phyloP scores from a whole-genome alignment of 164 flowering plant species.

The Vitis labrusca region DNA sequence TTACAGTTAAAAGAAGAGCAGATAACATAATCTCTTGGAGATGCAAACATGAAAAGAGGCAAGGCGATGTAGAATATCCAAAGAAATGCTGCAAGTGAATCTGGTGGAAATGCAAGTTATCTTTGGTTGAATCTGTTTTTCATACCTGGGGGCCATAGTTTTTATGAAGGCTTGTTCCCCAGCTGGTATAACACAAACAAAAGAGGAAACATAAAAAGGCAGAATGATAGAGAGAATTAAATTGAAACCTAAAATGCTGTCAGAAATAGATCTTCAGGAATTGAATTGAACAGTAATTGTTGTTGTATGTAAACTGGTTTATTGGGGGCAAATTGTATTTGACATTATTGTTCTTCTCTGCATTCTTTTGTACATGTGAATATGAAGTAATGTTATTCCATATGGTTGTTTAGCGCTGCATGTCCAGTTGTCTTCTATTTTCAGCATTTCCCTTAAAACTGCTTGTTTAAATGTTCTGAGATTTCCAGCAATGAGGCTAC shows the following conservation, averaged over 20 bases:
- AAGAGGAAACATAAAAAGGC: background rate
- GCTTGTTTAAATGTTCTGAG: too few relatives aligned
- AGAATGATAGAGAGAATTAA: background rate
- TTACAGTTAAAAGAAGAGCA: slow-evolving; percentile 53
- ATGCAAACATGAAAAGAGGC: background rate
- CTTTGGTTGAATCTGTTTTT: background rate
- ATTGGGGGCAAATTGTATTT: slow-evolving; percentile 4
- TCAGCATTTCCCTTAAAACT: background rate
- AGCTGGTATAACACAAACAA: slow-evolving; percentile 5
- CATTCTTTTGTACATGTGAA: slow-evolving; percentile 23
- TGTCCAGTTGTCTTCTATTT: background rate
- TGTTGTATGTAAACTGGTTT: slow-evolving; percentile 14
- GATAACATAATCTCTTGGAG: slow-evolving; percentile 20
- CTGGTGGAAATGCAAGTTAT: background rate
- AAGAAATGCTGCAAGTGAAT: background rate
- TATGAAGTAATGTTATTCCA: background rate
- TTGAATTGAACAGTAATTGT: background rate
- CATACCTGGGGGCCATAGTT: slow-evolving; percentile 11
- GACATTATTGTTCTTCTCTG: slow-evolving; percentile 2
- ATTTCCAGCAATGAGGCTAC: too few relatives aligned
- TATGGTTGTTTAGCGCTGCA: background rate
- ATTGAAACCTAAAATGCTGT: background rate
- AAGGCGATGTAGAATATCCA: background rate
- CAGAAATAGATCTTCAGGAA: background rate
- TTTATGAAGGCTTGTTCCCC: background rate